phyloP scores from a whole-genome alignment of 495 filamentous ascomycete genomes.

The Venustampulla echinocandica region DNA sequence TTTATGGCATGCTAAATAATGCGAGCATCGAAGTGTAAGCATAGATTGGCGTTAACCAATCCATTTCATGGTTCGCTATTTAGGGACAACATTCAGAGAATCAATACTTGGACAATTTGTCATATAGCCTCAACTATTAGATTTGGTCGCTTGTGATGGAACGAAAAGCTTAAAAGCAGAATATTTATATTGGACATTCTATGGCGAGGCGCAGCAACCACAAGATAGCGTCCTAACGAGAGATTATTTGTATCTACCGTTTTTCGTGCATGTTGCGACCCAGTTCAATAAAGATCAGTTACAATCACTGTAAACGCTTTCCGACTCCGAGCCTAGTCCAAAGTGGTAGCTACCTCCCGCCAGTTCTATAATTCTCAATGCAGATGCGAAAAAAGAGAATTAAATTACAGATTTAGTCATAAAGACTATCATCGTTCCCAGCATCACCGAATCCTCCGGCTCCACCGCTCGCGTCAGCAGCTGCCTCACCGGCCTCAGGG shows the following conservation, averaged over 20 bases:
- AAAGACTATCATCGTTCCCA: constrained; percentile 84
- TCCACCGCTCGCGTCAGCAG: constrained; percentile 33
- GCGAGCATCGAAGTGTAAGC: no score
- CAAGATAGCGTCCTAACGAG: background rate
- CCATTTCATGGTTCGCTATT: no score
- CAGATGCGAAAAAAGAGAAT: constrained; percentile 21
- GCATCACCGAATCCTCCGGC: constrained; percentile 65
- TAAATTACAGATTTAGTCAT: constrained; percentile 36
- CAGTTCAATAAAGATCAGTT: background rate
- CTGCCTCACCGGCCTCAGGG: constrained; percentile 60
- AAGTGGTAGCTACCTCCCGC: background rate
- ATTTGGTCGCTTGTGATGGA: background rate
- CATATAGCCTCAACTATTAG: no score
- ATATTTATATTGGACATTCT: constrained; percentile 1
- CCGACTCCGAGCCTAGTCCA: constrained; percentile 12
- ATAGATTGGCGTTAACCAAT: no score
- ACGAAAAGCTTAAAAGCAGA: background rate
- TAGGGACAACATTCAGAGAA: no score
- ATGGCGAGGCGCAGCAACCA: background rate
- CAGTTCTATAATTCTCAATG: constrained; percentile 5
- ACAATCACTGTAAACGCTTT: constrained; percentile 11
- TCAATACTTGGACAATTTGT: no score
- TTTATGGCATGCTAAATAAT: no score
- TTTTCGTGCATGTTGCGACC: background rate
- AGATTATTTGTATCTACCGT: background rate